These are phyloP conservation scores for Fusarium oligoseptatum DNA, from an alignment of 2,329 filamentous ascomycete genomes.

Conservation along the genomic window DNA sequence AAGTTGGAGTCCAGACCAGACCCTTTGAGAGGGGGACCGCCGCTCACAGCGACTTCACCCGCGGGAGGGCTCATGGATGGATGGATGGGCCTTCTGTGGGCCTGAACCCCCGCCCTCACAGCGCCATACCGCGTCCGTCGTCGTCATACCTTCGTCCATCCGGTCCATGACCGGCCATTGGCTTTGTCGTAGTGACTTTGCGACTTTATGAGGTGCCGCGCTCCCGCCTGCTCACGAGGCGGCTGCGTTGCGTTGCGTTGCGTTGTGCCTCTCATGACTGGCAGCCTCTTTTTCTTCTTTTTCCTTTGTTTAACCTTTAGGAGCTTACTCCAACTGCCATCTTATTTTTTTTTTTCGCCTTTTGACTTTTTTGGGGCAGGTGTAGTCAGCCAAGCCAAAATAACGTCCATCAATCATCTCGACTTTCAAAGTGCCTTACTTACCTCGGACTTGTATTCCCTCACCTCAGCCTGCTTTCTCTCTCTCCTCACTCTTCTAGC, in stretches of 20 bases:
- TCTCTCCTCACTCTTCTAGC: conserved; percentile 17
- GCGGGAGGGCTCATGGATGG: not conserved
- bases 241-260: not conserved
- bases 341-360: conserved; percentile 6
- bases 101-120: conserved; percentile 24
- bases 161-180: conserved; percentile 35
- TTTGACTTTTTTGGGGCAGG: conserved; percentile 12
- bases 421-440: not conserved
- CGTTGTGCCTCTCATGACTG: not conserved
- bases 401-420: not conserved
- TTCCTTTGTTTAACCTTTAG: conserved; percentile 10
- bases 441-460: not conserved
- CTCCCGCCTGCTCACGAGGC: conserved; percentile 21
- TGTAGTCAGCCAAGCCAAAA: conserved; percentile 35
- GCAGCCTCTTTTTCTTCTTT: not conserved
- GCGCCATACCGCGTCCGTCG: conserved; percentile 38
- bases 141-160: conserved; percentile 23
- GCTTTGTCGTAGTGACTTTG: conserved; percentile 31
- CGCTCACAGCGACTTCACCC: conserved; percentile 22
- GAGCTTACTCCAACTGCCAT: conserved; percentile 1
- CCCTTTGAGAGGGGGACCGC: not conserved
- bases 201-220: conserved; percentile 29
- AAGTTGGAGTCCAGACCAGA: not conserved
- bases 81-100: not conserved
- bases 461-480: conserved; percentile 1